Evolutionary conservation across 768 basidiomycete genomes (phyloP).

Genomic region (Cubamyces sp.): DNA sequence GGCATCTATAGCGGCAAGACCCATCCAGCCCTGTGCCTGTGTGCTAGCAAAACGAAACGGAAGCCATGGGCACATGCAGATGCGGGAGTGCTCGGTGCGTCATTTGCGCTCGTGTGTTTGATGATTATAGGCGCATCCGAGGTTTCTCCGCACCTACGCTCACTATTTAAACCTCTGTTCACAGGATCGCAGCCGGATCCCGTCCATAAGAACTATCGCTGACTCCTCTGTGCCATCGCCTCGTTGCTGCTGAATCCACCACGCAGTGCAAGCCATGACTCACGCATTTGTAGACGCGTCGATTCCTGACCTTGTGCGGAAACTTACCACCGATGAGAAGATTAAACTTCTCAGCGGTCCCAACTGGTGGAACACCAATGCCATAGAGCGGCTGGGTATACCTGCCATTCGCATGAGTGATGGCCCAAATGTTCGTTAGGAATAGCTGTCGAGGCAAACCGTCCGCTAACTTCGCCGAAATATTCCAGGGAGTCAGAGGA

Average conservation of each 20-base stretch:
- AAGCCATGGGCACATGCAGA: background rate
- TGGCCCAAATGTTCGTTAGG: slow-evolving; percentile 57
- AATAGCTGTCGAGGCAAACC: background rate
- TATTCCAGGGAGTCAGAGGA: slow-evolving; percentile 63
- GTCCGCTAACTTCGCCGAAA: slow-evolving; percentile 3
- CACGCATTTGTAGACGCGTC: slow-evolving; percentile 56
- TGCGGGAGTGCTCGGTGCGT: slow-evolving; percentile 3
- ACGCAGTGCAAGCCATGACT: slow-evolving; percentile 25
- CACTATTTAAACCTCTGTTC: background rate
- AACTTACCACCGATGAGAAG: slow-evolving; percentile 65
- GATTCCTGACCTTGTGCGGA: slow-evolving; percentile 53
- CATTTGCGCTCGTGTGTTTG: background rate
- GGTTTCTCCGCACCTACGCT: slow-evolving; percentile 15
- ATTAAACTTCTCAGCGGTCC: slow-evolving; percentile 64
- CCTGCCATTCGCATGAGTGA: slow-evolving; percentile 74
- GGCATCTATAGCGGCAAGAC: too few relatives aligned
- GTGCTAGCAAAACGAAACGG: background rate
- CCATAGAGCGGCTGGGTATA: slow-evolving; percentile 60
- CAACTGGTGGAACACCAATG: slow-evolving; percentile 72
- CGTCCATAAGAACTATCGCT: background rate
- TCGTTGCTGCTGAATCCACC: background rate
- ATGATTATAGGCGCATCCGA: slow-evolving; percentile 15
- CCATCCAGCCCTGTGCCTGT: background rate
- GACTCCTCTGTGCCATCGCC: background rate
- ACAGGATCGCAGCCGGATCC: background rate